These are phyloP conservation scores for Yamadazyma buinensis DNA, from an alignment of 1,139 yeast genomes.

Conservation along the genomic window DNA sequence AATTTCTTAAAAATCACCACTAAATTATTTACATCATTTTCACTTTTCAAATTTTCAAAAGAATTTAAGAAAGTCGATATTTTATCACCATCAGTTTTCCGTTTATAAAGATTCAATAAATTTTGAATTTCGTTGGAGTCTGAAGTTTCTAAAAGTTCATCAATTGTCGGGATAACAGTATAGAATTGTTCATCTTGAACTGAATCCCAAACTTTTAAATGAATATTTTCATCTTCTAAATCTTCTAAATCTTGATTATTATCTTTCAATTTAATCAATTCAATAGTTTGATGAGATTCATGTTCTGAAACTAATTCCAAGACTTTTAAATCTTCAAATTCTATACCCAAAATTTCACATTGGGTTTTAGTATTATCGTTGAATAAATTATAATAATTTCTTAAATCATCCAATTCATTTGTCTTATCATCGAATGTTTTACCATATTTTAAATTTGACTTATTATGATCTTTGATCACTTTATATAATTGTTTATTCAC, in stretches of 20 bases:
- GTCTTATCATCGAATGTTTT: conserved; percentile 52
- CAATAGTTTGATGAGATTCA: conserved; percentile 17
- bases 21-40: conserved; percentile 54
- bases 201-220: conserved; percentile 51
- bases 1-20: conserved; percentile 51
- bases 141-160: conserved; percentile 20
- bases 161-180: conserved; percentile 28
- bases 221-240: conserved; percentile 18
- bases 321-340: conserved; percentile 27
- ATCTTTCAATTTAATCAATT: conserved; percentile 25
- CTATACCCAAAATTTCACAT: conserved; percentile 35
- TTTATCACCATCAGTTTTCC: conserved; percentile 36
- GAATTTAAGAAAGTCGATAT: conserved; percentile 41
- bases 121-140: not conserved
- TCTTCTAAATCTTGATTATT: too few relatives aligned
- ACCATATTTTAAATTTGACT: conserved; percentile 66
- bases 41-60: conserved; percentile 44
- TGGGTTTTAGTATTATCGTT: conserved; percentile 41
- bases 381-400: conserved; percentile 43
- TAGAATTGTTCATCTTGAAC: conserved; percentile 64
- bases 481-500: conserved; percentile 32
- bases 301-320: conserved; percentile 15
- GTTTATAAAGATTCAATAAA: not conserved
- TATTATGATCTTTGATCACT: conserved; percentile 40
- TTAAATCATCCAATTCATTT: conserved; percentile 35